A percentile compares a stretch with the other conserved stretches of the same genome.
Evolutionary conservation across 139 green algal species (phyloP).

Genomic region (Trebouxia sp.): DNA sequence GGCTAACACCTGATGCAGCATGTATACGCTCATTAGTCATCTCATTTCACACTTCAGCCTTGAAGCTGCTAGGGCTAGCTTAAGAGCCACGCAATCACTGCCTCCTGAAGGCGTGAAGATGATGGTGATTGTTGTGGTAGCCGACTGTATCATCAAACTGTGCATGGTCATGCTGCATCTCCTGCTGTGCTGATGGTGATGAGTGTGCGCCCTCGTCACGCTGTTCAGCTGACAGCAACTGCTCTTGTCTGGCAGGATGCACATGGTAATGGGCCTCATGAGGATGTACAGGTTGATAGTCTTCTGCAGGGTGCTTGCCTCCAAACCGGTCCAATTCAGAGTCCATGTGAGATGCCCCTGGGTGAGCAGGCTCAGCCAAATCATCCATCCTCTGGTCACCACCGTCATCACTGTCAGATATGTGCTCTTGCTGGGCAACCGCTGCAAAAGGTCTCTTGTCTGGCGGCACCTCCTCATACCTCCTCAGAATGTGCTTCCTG

Average conservation of each 20-base stretch:
- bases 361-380: too few relatives aligned
- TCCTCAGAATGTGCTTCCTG: not conserved
- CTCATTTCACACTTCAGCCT: too few relatives aligned
- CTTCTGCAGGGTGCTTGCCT: too few relatives aligned
- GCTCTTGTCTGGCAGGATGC: too few relatives aligned
- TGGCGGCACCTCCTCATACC: not conserved
- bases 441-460: not conserved
- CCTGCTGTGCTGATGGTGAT: not conserved
- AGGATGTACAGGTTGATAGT: too few relatives aligned
- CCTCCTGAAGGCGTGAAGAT: not conserved
- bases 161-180: not conserved
- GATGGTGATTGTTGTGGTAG: not conserved
- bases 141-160: not conserved
- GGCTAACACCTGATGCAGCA: too few relatives aligned
- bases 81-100: too few relatives aligned
- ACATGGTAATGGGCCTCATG: too few relatives aligned
- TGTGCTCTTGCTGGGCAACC: not conserved
- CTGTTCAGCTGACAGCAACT: not conserved
- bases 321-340: too few relatives aligned
- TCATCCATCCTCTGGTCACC: not conserved
- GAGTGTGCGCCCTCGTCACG: not conserved
- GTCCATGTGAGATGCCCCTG: too few relatives aligned
- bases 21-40: too few relatives aligned
- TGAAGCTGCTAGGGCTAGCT: too few relatives aligned
- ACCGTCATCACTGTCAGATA: not conserved